A percentile compares a stretch with the other conserved stretches of the same genome.
These are phyloP conservation scores for Auxenochlorella pyrenoidosa DNA, from an alignment of 139 green algal species.

Conservation along the genomic window DNA sequence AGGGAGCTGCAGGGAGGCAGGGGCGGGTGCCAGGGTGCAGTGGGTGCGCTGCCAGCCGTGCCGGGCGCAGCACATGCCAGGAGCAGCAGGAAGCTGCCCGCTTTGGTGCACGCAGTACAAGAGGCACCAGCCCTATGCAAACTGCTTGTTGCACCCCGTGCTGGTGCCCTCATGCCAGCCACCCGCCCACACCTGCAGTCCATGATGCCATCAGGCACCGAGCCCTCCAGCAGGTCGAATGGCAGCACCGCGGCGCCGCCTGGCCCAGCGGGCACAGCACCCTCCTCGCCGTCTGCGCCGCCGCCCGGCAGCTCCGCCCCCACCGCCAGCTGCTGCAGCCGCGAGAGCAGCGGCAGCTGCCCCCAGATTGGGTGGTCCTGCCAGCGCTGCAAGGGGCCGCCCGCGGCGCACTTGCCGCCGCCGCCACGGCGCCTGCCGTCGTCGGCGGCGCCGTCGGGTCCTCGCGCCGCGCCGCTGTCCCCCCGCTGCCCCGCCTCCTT, in stretches of 20 bases:
- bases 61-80: too few species aligned
- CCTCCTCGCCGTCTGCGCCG: neutral
- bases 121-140: neutral
- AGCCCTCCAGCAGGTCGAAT: constrained; percentile 13
- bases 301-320: neutral
- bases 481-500: neutral
- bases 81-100: too few species aligned
- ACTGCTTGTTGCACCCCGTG: neutral
- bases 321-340: constrained; percentile 10
- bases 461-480: neutral
- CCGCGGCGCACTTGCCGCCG: neutral
- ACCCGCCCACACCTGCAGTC: neutral
- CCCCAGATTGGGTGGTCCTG: constrained; percentile 26
- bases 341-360: constrained; percentile 20
- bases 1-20: neutral
- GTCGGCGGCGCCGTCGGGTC: neutral
- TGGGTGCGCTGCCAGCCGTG: too few species aligned
- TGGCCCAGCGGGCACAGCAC: neutral
- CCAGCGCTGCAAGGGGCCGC: constrained; percentile 17
- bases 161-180: neutral
- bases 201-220: constrained; percentile 30
- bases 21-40: too few species aligned
- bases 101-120: neutral
- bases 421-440: neutral
- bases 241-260: constrained; percentile 11